phyloP scores from a whole-genome alignment of 139 green algal species.

The Raphidocelis subcapitata region DNA sequence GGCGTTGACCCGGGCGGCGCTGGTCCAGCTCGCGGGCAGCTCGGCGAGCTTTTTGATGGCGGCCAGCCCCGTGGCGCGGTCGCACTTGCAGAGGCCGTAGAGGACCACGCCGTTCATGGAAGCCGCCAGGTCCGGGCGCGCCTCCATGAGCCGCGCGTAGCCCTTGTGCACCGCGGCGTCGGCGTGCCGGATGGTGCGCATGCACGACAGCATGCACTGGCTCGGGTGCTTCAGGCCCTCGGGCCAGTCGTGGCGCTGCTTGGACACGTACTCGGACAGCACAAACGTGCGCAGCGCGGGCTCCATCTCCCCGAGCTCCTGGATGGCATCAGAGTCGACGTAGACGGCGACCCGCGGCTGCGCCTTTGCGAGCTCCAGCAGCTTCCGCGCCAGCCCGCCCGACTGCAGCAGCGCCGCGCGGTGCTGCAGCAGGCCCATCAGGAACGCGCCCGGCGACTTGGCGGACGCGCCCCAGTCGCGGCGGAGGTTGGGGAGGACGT shows the following conservation, averaged over 20 bases:
- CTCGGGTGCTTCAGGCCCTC: slow-evolving; percentile 29
- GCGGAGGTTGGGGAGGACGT: slow-evolving; percentile 26
- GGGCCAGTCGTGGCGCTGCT: slow-evolving; percentile 33
- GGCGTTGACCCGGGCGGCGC: slow-evolving; percentile 21
- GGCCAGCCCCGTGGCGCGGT: slow-evolving; percentile 9
- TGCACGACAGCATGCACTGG: slow-evolving; percentile 33
- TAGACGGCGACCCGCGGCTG: slow-evolving; percentile 24
- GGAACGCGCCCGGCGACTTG: slow-evolving; percentile 27
- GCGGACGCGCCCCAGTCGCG: slow-evolving; percentile 21
- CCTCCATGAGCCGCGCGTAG: slow-evolving; percentile 19
- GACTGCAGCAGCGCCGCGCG: slow-evolving; percentile 3
- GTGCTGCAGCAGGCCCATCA: slow-evolving; percentile 36
- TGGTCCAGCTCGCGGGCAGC: slow-evolving; percentile 24
- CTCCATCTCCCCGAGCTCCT: slow-evolving; percentile 37
- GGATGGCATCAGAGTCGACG: slow-evolving; percentile 25
- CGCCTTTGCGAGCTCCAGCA: slow-evolving; percentile 18
- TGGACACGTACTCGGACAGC: slow-evolving; percentile 31
- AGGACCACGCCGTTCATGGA: slow-evolving; percentile 34
- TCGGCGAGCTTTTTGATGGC: slow-evolving; percentile 24
- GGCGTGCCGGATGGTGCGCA: slow-evolving; percentile 26
- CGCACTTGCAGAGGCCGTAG: slow-evolving; percentile 34
- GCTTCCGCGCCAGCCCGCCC: slow-evolving; percentile 12
- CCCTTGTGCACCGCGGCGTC: slow-evolving; percentile 27
- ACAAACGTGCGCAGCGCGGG: slow-evolving; percentile 15
- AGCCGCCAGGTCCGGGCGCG: slow-evolving; percentile 18